Conservation (phyloP, 2,329 filamentous ascomycete genomes). For the Falciphora oryzae region DNA sequence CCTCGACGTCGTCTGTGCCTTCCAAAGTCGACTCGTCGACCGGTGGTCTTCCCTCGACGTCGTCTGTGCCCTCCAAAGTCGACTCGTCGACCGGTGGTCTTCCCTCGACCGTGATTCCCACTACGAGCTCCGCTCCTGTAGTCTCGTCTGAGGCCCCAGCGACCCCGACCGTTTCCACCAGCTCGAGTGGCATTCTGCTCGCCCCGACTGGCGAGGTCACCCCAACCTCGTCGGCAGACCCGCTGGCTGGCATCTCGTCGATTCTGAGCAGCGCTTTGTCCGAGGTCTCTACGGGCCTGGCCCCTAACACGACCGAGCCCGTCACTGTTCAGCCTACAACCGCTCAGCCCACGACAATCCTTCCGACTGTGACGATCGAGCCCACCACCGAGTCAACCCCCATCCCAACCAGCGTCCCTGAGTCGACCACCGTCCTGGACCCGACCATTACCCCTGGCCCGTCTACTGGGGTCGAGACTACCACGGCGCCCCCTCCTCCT, state of each 20-base stretch:
- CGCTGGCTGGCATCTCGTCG: conserved; percentile 12
- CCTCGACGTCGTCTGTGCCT: neutral
- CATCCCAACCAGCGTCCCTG: neutral
- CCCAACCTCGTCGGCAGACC: conserved; percentile 1
- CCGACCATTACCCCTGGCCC: neutral
- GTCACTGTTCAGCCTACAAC: conserved; percentile 7
- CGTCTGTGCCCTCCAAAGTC: neutral
- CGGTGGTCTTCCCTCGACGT: conserved; percentile 9
- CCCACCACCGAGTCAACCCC: neutral
- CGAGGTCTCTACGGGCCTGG: conserved; percentile 13
- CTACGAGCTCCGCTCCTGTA: neutral
- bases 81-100: conserved; percentile 11
- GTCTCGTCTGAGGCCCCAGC: conserved; percentile 2
- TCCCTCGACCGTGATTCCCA: conserved; percentile 7
- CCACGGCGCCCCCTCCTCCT: neutral
- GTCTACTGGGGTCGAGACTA: neutral
- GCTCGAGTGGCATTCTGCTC: conserved; percentile 20
- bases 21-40: conserved; percentile 9
- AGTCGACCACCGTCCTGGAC: neutral
- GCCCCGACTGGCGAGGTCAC: conserved; percentile 28
- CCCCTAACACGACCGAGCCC: conserved; percentile 14
- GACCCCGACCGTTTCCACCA: conserved; percentile 10
- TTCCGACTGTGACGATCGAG: neutral
- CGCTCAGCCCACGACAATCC: conserved; percentile 10
- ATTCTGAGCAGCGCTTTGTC: conserved; percentile 18